phyloP scores from a whole-genome alignment of 495 filamentous ascomycete genomes.

The Daldinia vernicosa region DNA sequence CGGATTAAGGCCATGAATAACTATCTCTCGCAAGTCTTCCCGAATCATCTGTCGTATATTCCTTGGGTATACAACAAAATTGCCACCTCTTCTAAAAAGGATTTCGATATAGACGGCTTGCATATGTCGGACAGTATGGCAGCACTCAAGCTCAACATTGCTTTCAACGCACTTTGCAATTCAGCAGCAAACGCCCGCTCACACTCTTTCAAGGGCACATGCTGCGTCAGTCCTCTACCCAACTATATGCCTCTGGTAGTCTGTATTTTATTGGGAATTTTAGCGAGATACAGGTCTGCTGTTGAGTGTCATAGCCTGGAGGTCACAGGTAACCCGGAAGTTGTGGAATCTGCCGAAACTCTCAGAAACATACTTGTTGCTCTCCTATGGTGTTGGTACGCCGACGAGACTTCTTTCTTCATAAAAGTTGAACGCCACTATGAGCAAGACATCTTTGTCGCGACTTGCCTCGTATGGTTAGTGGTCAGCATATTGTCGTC shows the following conservation, averaged over 20 bases:
- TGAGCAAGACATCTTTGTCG: slow-evolving; percentile 50
- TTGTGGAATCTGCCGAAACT: slow-evolving; percentile 6
- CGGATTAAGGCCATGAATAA: slow-evolving; percentile 65
- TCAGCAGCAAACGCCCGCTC: slow-evolving; percentile 47
- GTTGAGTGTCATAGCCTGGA: neutral
- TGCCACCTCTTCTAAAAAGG: slow-evolving; percentile 44
- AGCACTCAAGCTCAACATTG: slow-evolving; percentile 59
- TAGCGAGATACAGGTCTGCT: slow-evolving; percentile 6
- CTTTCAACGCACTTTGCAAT: slow-evolving; percentile 69
- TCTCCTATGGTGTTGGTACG: slow-evolving; percentile 62
- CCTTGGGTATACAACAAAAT: slow-evolving; percentile 63
- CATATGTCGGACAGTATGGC: slow-evolving; percentile 62
- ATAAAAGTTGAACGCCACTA: slow-evolving; percentile 66
- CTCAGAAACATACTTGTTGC: slow-evolving; percentile 49
- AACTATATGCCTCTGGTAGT: slow-evolving; percentile 49
- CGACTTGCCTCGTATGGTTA: slow-evolving; percentile 46
- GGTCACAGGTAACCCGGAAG: neutral
- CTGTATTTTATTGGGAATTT: slow-evolving; percentile 33
- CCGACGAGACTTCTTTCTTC: slow-evolving; percentile 65
- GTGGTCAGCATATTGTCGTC: slow-evolving; percentile 52
- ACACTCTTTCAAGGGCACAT: slow-evolving; percentile 65
- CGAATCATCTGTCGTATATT: slow-evolving; percentile 55
- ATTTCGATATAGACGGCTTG: slow-evolving; percentile 61
- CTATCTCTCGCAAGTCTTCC: slow-evolving; percentile 59
- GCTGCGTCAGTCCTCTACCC: slow-evolving; percentile 60